Base-by-base conservation (phyloP, 2,329 filamentous ascomycete genomes). In the Chrysoporthe deuterocubensis region DNA sequence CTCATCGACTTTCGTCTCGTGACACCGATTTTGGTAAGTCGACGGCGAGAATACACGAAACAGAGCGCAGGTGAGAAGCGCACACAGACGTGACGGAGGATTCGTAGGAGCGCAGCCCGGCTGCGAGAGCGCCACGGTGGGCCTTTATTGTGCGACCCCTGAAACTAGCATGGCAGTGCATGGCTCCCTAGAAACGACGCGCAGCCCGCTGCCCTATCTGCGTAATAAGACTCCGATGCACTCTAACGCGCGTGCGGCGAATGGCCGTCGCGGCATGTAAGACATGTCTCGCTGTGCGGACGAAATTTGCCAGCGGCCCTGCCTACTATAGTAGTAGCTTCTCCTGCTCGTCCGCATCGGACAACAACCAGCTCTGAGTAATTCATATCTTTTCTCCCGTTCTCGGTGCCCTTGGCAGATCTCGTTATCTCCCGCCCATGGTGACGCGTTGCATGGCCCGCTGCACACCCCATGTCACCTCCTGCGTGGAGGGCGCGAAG, bases 391-490 rank as follows among this genome's bases (percentile, higher is more conserved):
- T 34, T 32, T 26, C 14, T 6, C 50, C 32, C 16, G 50, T 34
- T 4, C 50, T 54, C 16, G 50, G 50, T 21, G 50, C 50, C 7
- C 26, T 34, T 16, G 50, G 50, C 50, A 16, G 26, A 16, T 18
- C 50, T 32, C 50, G 3, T 4, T 48, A 13, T 54, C 14, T 52
- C 32, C 11, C 32, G 6, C 46, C 6, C 4, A 21, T n/a, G 14
- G 8, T n/a, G 46, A 32, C 11, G 50, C 2, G 21, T 16, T 54
- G 50, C 50, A 32, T 16, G 50, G 14, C 14, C 50, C 26, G 50
- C 50, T 32, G 32, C 50, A 54, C 50, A 32, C 50, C 50, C 50
- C 50, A 54, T 34, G 50, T 34, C 50, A 54, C 13, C 21, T 54
- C 26, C 13, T 54, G 21, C 21, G 26, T 34, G 21, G 5, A 13